These are phyloP conservation scores for Aquanectria penicillioides DNA, from an alignment of 2,329 filamentous ascomycete species.

Conservation along the genomic window DNA sequence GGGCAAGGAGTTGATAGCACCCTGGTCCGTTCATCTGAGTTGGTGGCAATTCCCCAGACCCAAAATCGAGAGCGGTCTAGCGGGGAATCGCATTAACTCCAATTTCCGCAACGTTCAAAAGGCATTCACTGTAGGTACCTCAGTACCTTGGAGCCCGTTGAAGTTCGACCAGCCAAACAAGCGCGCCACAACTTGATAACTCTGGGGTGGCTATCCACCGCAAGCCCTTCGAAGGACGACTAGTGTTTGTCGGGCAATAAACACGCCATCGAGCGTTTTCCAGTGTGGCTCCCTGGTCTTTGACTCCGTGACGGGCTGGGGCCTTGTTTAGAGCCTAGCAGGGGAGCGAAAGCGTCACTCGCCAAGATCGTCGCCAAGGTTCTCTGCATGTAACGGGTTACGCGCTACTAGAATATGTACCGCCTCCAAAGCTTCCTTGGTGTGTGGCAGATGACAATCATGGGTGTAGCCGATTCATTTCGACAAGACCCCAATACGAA, in stretches of 20 bases:
- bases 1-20: background rate
- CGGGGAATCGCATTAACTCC: conserved; percentile 12
- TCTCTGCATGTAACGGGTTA: background rate
- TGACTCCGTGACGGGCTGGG: background rate
- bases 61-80: conserved; percentile 21
- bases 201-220: conserved; percentile 12
- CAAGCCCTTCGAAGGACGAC: background rate
- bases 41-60: conserved; percentile 22
- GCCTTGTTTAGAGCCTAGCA: conserved; percentile 5
- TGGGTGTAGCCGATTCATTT: background rate
- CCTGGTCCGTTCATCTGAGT: conserved; percentile 12
- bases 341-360: conserved; percentile 3
- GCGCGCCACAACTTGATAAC: background rate
- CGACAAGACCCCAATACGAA: no score
- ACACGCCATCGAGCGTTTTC: conserved; percentile 14
- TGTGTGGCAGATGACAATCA: background rate
- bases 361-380: conserved; percentile 23
- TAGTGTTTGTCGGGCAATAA: conserved; percentile 18
- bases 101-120: conserved; percentile 23
- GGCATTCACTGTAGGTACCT: background rate
- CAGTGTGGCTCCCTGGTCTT: conserved; percentile 1
- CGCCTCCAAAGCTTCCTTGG: background rate
- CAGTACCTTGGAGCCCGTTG: background rate
- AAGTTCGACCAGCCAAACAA: background rate
- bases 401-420: background rate